phyloP scores from a whole-genome alignment of 2,329 filamentous ascomycete species.

The Dactylonectria macrodidyma region DNA sequence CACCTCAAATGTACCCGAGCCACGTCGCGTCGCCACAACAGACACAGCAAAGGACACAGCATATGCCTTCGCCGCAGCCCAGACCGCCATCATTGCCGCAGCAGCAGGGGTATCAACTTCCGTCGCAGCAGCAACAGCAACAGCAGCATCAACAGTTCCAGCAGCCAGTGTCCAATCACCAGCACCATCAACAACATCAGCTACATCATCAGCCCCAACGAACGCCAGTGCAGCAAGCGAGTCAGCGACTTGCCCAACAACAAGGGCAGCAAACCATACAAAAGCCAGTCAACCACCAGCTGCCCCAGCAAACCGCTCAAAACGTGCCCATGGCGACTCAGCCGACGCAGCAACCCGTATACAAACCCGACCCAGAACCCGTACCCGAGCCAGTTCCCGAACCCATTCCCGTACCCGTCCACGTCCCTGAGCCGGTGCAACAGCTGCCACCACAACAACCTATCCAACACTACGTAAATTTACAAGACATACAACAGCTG shows the following conservation, averaged over 20 bases:
- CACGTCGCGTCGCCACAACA: constrained; percentile 49
- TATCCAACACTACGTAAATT: constrained; percentile 54
- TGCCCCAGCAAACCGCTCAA: constrained; percentile 35
- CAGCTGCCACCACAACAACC: constrained; percentile 28
- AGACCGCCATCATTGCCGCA: constrained; percentile 42
- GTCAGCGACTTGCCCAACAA: constrained; percentile 6
- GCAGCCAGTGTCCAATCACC: constrained; percentile 24
- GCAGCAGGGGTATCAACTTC: constrained; percentile 41
- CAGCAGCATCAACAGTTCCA: constrained; percentile 31
- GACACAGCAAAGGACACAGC: constrained; percentile 37
- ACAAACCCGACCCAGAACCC: constrained; percentile 36
- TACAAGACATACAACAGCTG: constrained; percentile 55
- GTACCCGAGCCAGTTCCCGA: constrained; percentile 32
- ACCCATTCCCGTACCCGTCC: constrained; percentile 38
- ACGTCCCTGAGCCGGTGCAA: constrained; percentile 41
- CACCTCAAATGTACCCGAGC: constrained; percentile 51
- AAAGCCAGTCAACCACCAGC: constrained; percentile 27
- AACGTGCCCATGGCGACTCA: constrained; percentile 29
- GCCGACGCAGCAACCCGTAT: constrained; percentile 38
- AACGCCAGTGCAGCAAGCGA: constrained; percentile 28
- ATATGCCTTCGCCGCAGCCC: constrained; percentile 40
- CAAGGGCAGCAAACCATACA: constrained; percentile 29
- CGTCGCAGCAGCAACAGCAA: constrained; percentile 37
- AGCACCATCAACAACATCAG: constrained; percentile 36
- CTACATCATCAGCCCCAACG: constrained; percentile 26